phyloP scores from a whole-genome alignment of 2,329 filamentous ascomycete species.

The Exophiala mesophila region DNA sequence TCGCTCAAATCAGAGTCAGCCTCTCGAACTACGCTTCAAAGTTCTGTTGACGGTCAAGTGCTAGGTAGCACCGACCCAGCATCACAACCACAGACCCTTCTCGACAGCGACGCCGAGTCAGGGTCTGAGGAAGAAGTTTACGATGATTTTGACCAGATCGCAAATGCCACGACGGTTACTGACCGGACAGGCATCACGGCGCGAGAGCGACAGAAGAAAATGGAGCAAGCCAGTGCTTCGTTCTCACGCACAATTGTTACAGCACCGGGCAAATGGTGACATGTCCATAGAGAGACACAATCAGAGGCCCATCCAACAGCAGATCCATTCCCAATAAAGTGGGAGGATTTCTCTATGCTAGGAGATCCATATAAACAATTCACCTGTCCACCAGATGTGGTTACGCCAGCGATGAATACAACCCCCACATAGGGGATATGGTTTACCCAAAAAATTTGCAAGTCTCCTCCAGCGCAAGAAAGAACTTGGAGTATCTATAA shows the following conservation, averaged over 20 bases:
- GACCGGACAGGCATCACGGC: constrained; percentile 71
- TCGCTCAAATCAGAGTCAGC: constrained; percentile 24
- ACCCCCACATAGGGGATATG: too few species aligned
- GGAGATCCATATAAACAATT: too few species aligned
- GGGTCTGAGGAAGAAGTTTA: constrained; percentile 65
- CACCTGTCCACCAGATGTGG: too few species aligned
- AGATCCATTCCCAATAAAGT: too few species aligned
- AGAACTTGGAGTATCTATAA: too few species aligned
- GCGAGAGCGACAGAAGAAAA: constrained; percentile 52
- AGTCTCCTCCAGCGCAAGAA: too few species aligned
- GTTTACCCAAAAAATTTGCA: too few species aligned
- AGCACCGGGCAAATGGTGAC: constrained; percentile 45
- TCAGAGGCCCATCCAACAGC: neutral
- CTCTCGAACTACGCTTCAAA: constrained; percentile 26
- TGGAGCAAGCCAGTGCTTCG: constrained; percentile 45
- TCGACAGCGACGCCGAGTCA: constrained; percentile 64
- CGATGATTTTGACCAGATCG: constrained; percentile 80
- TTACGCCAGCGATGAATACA: too few species aligned
- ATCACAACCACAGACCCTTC: constrained; percentile 29
- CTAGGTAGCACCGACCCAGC: too few species aligned
- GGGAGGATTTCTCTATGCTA: too few species aligned
- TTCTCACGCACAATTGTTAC: constrained; percentile 47
- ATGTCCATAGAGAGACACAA: neutral
- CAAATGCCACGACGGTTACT: constrained; percentile 82
- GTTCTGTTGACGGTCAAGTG: too few species aligned